A percentile compares a stretch with the other conserved stretches of the same genome.
phyloP scores from a whole-genome alignment of 176 grass and related monocot genomes.

The Hsuehochloa calcarea region DNA sequence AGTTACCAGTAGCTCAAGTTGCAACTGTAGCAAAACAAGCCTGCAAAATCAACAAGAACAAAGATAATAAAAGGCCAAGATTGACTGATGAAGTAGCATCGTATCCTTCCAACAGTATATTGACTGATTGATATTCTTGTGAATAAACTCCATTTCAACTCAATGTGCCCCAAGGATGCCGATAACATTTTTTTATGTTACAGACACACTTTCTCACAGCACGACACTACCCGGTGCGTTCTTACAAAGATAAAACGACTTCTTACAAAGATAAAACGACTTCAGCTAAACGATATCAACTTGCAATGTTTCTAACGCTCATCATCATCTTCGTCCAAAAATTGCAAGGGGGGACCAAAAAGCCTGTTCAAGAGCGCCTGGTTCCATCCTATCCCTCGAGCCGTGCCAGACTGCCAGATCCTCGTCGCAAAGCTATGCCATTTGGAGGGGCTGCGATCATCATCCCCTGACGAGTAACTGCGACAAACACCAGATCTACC shows the following conservation, averaged over 20 bases:
- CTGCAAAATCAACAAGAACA: background rate
- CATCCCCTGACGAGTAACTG: background rate
- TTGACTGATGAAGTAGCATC: no score
- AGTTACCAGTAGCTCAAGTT: no score
- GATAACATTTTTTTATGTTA: background rate
- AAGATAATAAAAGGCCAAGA: background rate
- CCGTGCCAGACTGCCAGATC: background rate
- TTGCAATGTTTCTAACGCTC: constrained; percentile 7
- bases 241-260: background rate
- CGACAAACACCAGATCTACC: background rate
- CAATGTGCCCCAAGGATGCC: background rate
- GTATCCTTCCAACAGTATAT: no score
- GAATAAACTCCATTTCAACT: background rate
- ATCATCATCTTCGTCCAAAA: constrained; percentile 19
- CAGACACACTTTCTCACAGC: background rate
- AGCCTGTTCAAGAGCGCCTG: constrained; percentile 27
- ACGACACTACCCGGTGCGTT: background rate
- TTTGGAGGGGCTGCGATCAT: constrained; percentile 2
- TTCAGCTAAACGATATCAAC: background rate
- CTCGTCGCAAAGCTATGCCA: constrained; percentile 21
- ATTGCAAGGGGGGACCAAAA: background rate
- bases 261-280: background rate
- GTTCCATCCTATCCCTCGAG: constrained; percentile 13
- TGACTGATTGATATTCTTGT: no score
- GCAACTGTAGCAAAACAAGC: no score